Evolutionary conservation across 495 filamentous ascomycete genomes (phyloP), one percentile per base, ranked within the genome.

Genomic region (Aspergillus wentii): DNA sequence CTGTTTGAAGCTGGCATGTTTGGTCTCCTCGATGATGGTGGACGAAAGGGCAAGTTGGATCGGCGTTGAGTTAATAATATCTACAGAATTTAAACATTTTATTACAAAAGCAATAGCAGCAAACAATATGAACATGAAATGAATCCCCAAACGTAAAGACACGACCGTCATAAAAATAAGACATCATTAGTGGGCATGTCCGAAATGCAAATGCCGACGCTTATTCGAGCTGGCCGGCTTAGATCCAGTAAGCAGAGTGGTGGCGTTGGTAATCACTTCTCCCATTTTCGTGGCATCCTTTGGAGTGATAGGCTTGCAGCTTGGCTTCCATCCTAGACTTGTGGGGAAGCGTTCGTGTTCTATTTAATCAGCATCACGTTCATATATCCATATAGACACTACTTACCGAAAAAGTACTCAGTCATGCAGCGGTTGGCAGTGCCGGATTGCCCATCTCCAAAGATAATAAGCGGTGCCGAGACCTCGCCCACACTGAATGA

Each of bases 351-450:
- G 58, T 31, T 76, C 71, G 16, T 75, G 62, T 39, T 59, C 70
- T 67, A 43, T 20, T 13, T 31, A 46, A 22, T 21, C 36, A 46
- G 51, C 42, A 58, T 29, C 26, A 4, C 4, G 3, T 29, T n/a
- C 26, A n/a, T n/a, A n/a, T 6, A 9, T 5, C 10, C 10, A n/a
- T 5, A 29, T 4, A 29, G 26, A n/a, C 10, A n/a, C 18, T 9
- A 43, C 65, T 49, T 42, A 73, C 67, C 48, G 41, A 75, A 75
- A n/a, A 71, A 49, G 41, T 62, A 74, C 30, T 71, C 59, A 5
- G 71, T 61, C 29, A 54, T 56, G 1, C 14, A 18, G 44, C 61
- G 50, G 3, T 59, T 57, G 5, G 64, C 68, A 0, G 56, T 67
- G 5, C 49, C 60, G 7, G 51, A 20, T 15, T 43, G 30, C 23